Conservation (phyloP, 1,284 basidiomycete species). For the Fomitopsis schrenkii region DNA sequence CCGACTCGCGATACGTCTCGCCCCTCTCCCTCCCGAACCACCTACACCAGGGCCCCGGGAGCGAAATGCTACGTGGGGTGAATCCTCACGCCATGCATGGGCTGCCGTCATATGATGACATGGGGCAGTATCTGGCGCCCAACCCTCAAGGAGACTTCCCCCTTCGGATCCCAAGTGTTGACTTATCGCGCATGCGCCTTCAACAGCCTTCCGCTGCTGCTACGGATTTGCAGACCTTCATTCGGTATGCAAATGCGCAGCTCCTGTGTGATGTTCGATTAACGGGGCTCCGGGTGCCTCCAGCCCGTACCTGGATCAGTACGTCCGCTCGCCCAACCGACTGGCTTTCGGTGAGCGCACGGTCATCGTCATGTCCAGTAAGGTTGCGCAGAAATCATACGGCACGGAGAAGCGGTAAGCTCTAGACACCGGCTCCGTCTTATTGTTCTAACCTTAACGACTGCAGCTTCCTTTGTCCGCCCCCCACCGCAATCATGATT, state of each 20-base stretch:
- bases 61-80: slow-evolving; percentile 60
- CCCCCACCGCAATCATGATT: slow-evolving; percentile 91
- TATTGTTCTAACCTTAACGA: slow-evolving; percentile 5
- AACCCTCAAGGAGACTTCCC: slow-evolving; percentile 50
- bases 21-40: slow-evolving; percentile 37
- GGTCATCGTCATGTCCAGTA: slow-evolving; percentile 93
- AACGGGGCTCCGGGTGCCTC: slow-evolving; percentile 11
- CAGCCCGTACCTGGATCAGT: slow-evolving; percentile 80
- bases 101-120: slow-evolving; percentile 48
- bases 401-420: slow-evolving; percentile 88
- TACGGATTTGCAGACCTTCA: slow-evolving; percentile 74
- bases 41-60: slow-evolving; percentile 35
- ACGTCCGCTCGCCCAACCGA: slow-evolving; percentile 81
- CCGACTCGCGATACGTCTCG: slow-evolving; percentile 38
- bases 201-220: slow-evolving; percentile 43
- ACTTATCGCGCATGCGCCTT: slow-evolving; percentile 62
- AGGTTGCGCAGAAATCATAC: slow-evolving; percentile 96
- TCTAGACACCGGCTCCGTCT: background rate
- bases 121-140: slow-evolving; percentile 49
- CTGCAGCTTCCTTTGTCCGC: slow-evolving; percentile 87
- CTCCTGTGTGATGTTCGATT: slow-evolving; percentile 16
- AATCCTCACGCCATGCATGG: slow-evolving; percentile 62
- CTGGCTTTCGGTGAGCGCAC: slow-evolving; percentile 91
- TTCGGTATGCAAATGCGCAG: slow-evolving; percentile 48
- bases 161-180: slow-evolving; percentile 55